Percentiles rank a stretch among this genome's conserved stretches.
These are phyloP conservation scores for Parathielavia appendiculata DNA, from an alignment of 495 filamentous ascomycete species.

Conservation along the genomic window DNA sequence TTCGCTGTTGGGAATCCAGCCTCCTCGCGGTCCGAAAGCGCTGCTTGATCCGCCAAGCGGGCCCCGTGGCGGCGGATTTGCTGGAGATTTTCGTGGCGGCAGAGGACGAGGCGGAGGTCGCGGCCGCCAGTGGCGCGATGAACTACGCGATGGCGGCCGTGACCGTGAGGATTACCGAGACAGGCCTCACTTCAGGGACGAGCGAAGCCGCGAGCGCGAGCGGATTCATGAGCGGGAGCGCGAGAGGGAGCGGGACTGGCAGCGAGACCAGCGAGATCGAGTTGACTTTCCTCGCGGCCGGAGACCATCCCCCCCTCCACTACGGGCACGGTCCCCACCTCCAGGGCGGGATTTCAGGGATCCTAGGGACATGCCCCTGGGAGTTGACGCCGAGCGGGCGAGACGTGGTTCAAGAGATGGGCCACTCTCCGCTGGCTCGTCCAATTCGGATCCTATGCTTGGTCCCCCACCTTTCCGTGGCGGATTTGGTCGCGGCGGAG, in stretches of 20 bases:
- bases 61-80: slow-evolving; percentile 45
- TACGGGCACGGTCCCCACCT: slow-evolving; percentile 40
- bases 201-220: slow-evolving; percentile 40
- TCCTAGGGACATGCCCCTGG: slow-evolving; percentile 37
- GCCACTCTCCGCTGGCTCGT: slow-evolving; percentile 63
- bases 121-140: slow-evolving; percentile 50
- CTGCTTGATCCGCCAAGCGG: slow-evolving; percentile 60
- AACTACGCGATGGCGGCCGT: slow-evolving; percentile 57
- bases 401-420: slow-evolving; percentile 52
- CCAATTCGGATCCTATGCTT: slow-evolving; percentile 59
- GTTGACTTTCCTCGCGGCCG: slow-evolving; percentile 41
- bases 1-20: slow-evolving; percentile 40
- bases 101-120: slow-evolving; percentile 32
- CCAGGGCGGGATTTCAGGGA: slow-evolving; percentile 28
- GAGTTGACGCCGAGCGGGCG: slow-evolving; percentile 47
- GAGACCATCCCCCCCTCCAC: slow-evolving; percentile 42
- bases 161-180: slow-evolving; percentile 56
- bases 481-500: slow-evolving; percentile 42
- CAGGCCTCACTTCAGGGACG: slow-evolving; percentile 44
- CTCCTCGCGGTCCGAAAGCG: slow-evolving; percentile 68
- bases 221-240: slow-evolving; percentile 17
- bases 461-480: slow-evolving; percentile 48
- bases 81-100: slow-evolving; percentile 44
- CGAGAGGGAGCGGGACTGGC: slow-evolving; percentile 27
- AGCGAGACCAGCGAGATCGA: slow-evolving; percentile 34